Base-by-base conservation (phyloP, 192 early-diverging fungal species). In the Podila epicladia region DNA sequence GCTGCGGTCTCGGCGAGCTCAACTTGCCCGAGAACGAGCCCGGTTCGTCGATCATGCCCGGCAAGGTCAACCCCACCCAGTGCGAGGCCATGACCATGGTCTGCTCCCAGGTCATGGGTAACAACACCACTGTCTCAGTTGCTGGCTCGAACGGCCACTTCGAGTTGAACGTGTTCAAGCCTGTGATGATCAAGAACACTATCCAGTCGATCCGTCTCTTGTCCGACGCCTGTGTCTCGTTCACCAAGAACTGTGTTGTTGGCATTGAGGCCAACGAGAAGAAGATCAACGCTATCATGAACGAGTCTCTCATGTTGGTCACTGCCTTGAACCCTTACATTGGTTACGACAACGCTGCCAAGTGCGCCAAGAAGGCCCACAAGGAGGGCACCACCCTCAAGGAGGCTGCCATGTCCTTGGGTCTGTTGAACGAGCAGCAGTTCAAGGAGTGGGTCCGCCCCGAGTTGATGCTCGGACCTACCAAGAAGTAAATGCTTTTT, bases 41-140 rank as follows among this genome's bases (percentile, higher is more conserved):
- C 51, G 98, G 98, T 67, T 96, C 95, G 61, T 98, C 97, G 32
- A 99, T 99, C 80, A 98, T 99, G 98, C 97, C 97, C 49, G 98
- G 98, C 64, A 99, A 99, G 91, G 96, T 99, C 66, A 99, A 99
- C 87, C 98, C 98, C 55, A 99, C 98, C 20, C 98, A 99, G 87
- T 97, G 95, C 88, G 97, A 99, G 86, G 97, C 98, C 64, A 91
- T 99, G 92, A 99, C 98, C 29, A 99, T 99, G 98, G 95, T 98
- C 45, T 97, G 97, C 84, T 93, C 96, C 37, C 98, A 99, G 82
- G 96, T 99, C 55, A 97, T 99, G 89, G 98, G 98, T 78, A 99
- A 99, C 93, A 91, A 99, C 88, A 94, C 93, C 45, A 91, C 97
- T 32, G 92, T 99, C 65, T 90, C 95, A 28, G 82, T 98, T 77